A percentile compares a stretch with the other conserved stretches of the same genome.
Conservation (phyloP, 306 rosid species). For the Crotalaria pallida region DNA sequence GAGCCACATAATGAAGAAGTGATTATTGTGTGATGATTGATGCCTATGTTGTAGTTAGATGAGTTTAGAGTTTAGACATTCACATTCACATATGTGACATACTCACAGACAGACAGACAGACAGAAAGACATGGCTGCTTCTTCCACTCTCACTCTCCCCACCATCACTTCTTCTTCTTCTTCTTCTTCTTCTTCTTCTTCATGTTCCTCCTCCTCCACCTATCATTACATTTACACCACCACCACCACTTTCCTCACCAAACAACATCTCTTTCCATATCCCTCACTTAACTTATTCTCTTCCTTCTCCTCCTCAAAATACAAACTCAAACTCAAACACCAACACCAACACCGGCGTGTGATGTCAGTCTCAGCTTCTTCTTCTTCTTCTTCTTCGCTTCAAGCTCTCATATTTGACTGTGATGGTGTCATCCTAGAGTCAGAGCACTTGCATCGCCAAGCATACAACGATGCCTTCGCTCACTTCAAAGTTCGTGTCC, state of each 20-base stretch:
- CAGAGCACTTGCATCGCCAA: slow-evolving; percentile 90
- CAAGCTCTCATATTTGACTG: slow-evolving; percentile 88
- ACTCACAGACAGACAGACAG: too few species aligned
- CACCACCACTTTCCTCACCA: slow-evolving; percentile 2
- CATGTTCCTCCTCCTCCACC: slow-evolving; percentile 6
- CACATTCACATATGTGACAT: not conserved
- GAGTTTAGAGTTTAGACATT: too few species aligned
- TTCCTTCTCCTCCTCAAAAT: slow-evolving; percentile 23
- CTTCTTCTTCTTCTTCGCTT: slow-evolving; percentile 39
- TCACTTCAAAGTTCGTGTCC: slow-evolving; percentile 64
- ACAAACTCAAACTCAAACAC: not conserved
- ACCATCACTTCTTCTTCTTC: not conserved
- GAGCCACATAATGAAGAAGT: too few species aligned
- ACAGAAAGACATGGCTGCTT: slow-evolving; percentile 52
- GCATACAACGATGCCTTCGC: slow-evolving; percentile 85
- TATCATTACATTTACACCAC: not conserved
- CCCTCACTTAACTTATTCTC: slow-evolving; percentile 22
- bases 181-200: not conserved
- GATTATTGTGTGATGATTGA: too few species aligned
- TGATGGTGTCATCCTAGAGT: slow-evolving; percentile 87
- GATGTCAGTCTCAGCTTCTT: slow-evolving; percentile 42
- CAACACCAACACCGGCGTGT: not conserved
- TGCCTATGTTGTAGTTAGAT: too few species aligned
- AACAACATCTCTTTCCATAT: slow-evolving; percentile 20
- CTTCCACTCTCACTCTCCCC: slow-evolving; percentile 26